phyloP scores from a whole-genome alignment of 805 yeast species.

The Nakazawaea ambrosiae region DNA sequence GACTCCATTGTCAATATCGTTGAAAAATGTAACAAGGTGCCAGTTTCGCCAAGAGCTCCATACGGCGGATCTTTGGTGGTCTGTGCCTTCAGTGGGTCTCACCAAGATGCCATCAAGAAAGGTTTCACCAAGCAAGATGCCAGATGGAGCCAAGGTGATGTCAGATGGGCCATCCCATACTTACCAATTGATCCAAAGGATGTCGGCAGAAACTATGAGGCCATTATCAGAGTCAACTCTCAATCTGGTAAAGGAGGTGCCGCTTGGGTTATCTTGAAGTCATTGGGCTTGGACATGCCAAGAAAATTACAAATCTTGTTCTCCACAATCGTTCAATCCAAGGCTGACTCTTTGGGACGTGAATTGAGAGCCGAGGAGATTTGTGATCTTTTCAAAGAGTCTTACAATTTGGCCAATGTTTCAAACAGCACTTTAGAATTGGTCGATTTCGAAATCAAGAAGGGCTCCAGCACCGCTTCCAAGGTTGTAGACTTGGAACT shows the following conservation, averaged over 20 bases:
- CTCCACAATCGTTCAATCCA: slow-evolving; percentile 54
- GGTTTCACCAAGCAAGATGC: slow-evolving; percentile 51
- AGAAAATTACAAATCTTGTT: slow-evolving; percentile 63
- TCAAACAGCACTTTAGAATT: slow-evolving; percentile 27
- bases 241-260: slow-evolving; percentile 90
- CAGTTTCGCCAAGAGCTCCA: slow-evolving; percentile 70
- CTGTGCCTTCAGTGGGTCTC: slow-evolving; percentile 71
- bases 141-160: slow-evolving; percentile 40
- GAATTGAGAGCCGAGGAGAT: slow-evolving; percentile 67
- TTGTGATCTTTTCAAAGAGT: slow-evolving; percentile 43
- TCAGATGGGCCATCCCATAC: slow-evolving; percentile 66
- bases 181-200: slow-evolving; percentile 78
- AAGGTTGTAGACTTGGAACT: slow-evolving; percentile 37
- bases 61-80: slow-evolving; percentile 76
- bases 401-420: slow-evolving; percentile 42
- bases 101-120: slow-evolving; percentile 66
- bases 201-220: slow-evolving; percentile 75
- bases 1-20: slow-evolving; percentile 60
- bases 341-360: slow-evolving; percentile 61
- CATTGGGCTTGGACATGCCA: slow-evolving; percentile 69
- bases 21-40: slow-evolving; percentile 74
- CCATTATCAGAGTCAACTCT: slow-evolving; percentile 76
- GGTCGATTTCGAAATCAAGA: slow-evolving; percentile 33
- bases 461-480: slow-evolving; percentile 26
- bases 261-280: slow-evolving; percentile 70